These are phyloP conservation scores for Amanita pallidorosea DNA, from an alignment of 768 basidiomycete genomes.

Conservation along the genomic window DNA sequence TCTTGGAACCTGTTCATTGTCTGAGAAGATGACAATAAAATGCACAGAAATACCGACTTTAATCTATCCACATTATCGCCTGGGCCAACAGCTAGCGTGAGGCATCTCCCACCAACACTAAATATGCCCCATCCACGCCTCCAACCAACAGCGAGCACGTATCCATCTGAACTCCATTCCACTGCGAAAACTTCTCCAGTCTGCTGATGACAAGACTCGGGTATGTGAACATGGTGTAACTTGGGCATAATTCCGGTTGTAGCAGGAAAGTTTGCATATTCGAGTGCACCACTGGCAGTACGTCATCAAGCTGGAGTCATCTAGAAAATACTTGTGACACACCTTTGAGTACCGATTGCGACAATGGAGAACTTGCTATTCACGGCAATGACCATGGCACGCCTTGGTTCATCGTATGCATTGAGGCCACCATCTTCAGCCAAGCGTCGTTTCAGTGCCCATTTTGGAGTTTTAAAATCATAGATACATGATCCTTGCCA, in stretches of 20 bases:
- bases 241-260: constrained; percentile 44
- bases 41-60: constrained; percentile 23
- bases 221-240: constrained; percentile 53
- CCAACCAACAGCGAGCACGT: constrained; percentile 91
- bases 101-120: constrained; percentile 80
- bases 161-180: constrained; percentile 95
- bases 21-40: constrained; percentile 3
- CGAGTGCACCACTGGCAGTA: constrained; percentile 45
- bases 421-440: constrained; percentile 25
- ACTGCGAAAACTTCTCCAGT: constrained; percentile 56
- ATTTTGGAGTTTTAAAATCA: constrained; percentile 59
- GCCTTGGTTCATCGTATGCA: constrained; percentile 53
- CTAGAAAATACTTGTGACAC: neutral
- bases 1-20: constrained; percentile 52
- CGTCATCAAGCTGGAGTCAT: constrained; percentile 1
- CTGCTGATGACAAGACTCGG: constrained; percentile 45
- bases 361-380: constrained; percentile 77
- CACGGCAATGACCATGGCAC: constrained; percentile 54
- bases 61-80: constrained; percentile 50
- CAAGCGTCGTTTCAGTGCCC: constrained; percentile 72
- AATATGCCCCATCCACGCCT: constrained; percentile 83
- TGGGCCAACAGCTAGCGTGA: constrained; percentile 66
- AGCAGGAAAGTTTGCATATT: constrained; percentile 60
- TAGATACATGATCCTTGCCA: constrained; percentile 82
- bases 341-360: constrained; percentile 73